These are phyloP conservation scores for Notholithocarpus densiflorus DNA, from an alignment of 306 rosid genomes.

Conservation along the genomic window DNA sequence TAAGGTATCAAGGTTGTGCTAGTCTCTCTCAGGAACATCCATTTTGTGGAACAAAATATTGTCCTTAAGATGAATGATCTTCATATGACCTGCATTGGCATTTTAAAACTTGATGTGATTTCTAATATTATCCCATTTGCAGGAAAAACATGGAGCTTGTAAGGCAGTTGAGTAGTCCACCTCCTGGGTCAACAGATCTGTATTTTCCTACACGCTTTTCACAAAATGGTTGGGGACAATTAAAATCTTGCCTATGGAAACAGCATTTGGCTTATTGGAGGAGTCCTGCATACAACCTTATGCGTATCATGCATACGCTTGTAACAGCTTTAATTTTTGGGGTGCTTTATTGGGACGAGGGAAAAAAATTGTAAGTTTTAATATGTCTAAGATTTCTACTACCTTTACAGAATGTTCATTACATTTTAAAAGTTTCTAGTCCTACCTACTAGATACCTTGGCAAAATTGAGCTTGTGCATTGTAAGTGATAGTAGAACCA, in stretches of 20 bases:
- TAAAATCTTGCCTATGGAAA: conserved; percentile 23
- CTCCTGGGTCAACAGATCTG: conserved; percentile 45
- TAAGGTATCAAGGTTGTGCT: too few species aligned
- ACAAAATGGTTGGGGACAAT: conserved; percentile 47
- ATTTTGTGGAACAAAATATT: not conserved
- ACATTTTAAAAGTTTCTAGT: not conserved
- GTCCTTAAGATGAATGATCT: not conserved
- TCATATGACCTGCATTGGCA: not conserved
- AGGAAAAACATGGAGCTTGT: conserved; percentile 53
- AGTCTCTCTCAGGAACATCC: too few species aligned
- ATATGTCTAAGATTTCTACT: not conserved
- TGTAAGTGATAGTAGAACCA: too few species aligned
- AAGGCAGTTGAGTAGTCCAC: conserved; percentile 46
- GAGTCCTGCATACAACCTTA: conserved; percentile 1
- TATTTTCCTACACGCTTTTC: conserved; percentile 51
- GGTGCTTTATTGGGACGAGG: conserved; percentile 26
- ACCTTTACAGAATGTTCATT: not conserved
- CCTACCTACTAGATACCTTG: not conserved
- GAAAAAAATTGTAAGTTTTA: not conserved
- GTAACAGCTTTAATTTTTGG: not conserved
- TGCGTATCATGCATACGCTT: not conserved
- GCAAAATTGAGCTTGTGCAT: not conserved
- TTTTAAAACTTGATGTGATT: not conserved
- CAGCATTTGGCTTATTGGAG: not conserved
- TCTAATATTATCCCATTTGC: conserved; percentile 2